Percentiles rank a stretch among this genome's conserved stretches.
These are phyloP conservation scores for Eucommia ulmoides DNA, from an alignment of 257 asterid species.

Conservation along the genomic window DNA sequence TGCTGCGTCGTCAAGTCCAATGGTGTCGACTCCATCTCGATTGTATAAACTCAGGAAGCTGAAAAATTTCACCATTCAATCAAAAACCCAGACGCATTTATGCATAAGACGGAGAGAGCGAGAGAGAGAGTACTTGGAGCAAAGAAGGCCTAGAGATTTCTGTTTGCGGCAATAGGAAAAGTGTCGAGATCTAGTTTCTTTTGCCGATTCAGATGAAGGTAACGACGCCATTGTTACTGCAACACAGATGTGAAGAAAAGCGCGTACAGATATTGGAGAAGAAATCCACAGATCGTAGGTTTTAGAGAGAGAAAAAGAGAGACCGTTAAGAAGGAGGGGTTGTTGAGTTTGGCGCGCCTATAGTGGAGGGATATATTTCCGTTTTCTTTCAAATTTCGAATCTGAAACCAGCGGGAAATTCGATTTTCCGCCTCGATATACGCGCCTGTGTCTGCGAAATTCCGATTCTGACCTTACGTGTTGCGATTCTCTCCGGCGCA, in stretches of 20 bases:
- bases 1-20: conserved; percentile 95
- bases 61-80: conserved; percentile 5
- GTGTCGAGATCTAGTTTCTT: conserved; percentile 52
- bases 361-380: too few species aligned
- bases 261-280: not conserved
- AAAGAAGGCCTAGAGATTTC: conserved; percentile 84
- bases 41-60: conserved; percentile 80
- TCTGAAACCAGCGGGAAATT: too few species aligned
- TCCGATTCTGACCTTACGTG: too few species aligned
- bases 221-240: not conserved
- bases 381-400: too few species aligned
- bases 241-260: not conserved
- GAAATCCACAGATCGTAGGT: not conserved
- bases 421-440: too few species aligned
- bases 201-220: conserved; percentile 17
- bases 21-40: conserved; percentile 63
- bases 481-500: too few species aligned
- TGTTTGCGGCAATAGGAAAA: conserved; percentile 80
- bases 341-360: conserved; percentile 51
- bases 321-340: conserved; percentile 30
- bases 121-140: conserved; percentile 53
- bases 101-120: not conserved
- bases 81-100: not conserved
- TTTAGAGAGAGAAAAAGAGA: conserved; percentile 9
- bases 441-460: too few species aligned